Evolutionary conservation across 305 asterid species (phyloP).

Genomic region (Fraxinus angustifolia): DNA sequence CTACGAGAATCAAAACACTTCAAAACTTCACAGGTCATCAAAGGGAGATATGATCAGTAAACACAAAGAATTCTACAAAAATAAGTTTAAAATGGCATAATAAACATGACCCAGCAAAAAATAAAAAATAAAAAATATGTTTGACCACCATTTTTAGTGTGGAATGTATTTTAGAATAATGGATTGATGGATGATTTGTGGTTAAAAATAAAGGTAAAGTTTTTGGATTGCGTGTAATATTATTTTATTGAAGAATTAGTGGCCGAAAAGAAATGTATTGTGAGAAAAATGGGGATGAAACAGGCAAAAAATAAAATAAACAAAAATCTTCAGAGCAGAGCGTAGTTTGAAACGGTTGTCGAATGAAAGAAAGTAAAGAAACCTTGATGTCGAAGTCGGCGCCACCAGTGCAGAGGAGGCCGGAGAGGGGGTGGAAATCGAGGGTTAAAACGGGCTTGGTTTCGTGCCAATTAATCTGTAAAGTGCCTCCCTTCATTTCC

Average conservation of each 20-base stretch:
- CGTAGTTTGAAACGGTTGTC: neutral
- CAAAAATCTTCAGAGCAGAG: neutral
- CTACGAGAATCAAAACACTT: neutral
- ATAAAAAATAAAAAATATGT: neutral
- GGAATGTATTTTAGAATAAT: neutral
- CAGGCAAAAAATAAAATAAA: no score
- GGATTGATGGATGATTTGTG: neutral
- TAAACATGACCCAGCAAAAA: neutral
- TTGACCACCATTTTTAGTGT: neutral
- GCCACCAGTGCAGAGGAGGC: conserved; percentile 86
- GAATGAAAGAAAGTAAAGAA: neutral
- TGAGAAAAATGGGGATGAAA: neutral
- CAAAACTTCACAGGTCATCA: neutral
- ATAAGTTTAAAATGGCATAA: neutral
- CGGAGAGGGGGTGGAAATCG: conserved; percentile 76
- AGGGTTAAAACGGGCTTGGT: conserved; percentile 89
- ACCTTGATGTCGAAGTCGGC: conserved; percentile 97
- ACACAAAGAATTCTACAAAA: neutral
- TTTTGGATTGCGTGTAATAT: neutral
- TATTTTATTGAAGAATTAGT: no score
- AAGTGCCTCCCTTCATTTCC: conserved; percentile 81
- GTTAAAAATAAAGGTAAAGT: neutral
- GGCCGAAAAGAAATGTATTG: neutral
- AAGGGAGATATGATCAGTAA: neutral
- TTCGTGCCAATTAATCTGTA: conserved; percentile 96